A percentile compares a stretch with the other conserved stretches of the same genome.
phyloP scores from a whole-genome alignment of 2,329 filamentous ascomycete species.

The Alternaria sp. region DNA sequence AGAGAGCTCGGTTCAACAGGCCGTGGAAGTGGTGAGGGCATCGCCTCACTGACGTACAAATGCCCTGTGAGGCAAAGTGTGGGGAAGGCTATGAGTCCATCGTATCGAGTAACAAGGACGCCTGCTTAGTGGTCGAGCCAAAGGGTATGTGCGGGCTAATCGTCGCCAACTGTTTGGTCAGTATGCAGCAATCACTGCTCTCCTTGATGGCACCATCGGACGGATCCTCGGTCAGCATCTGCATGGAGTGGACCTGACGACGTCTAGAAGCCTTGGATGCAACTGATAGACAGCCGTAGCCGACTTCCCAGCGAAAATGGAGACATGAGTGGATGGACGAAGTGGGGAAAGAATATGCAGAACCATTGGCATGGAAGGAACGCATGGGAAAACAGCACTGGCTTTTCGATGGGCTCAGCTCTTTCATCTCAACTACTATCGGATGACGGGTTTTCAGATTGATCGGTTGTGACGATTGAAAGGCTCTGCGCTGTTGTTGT shows the following conservation, averaged over 20 bases:
- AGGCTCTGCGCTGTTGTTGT: conserved; percentile 23
- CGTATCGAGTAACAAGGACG: conserved; percentile 24
- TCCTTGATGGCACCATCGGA: conserved; percentile 20
- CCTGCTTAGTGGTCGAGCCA: conserved; percentile 11
- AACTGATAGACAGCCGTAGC: background rate
- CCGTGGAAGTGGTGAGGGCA: background rate
- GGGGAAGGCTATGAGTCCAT: conserved; percentile 19
- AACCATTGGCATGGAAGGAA: conserved; percentile 13
- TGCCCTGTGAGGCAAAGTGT: conserved; percentile 5
- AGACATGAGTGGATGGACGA: background rate
- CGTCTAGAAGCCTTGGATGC: conserved; percentile 2
- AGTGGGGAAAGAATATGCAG: conserved; percentile 11
- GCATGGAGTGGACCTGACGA: conserved; percentile 3
- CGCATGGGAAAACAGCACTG: conserved; percentile 13
- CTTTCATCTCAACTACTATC: background rate
- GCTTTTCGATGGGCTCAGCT: background rate
- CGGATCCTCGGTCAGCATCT: conserved; percentile 5
- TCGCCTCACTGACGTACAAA: conserved; percentile 12
- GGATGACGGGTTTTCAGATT: background rate
- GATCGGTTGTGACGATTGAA: background rate
- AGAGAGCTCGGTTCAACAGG: background rate
- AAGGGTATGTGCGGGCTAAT: conserved; percentile 24
- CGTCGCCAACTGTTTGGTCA: conserved; percentile 24
- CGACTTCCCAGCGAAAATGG: conserved; percentile 4
- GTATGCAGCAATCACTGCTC: conserved; percentile 25